Base-by-base conservation (phyloP, 2,329 filamentous ascomycete genomes). In the Xylaria polymorpha region DNA sequence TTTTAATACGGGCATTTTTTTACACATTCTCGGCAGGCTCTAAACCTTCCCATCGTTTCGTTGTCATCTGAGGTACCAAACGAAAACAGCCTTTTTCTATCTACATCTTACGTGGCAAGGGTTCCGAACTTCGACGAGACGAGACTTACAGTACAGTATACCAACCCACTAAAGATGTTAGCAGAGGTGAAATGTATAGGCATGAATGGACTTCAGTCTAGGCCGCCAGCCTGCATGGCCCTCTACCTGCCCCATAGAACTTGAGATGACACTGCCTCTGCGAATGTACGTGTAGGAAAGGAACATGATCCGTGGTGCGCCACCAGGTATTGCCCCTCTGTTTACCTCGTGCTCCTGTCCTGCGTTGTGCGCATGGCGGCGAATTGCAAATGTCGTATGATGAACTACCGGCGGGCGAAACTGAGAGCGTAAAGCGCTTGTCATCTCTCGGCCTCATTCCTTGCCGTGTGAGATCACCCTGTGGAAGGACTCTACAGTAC, bases 161-260 rank as follows among this genome's bases (percentile, higher is more conserved):
- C 15, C 51, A 9, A 48, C 55, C 58, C 22, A 41, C 41, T 56
- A 20, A 10, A 56, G 14, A 25, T 29, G 39, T 44, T 59, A 46
- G 25, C 43, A 53, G 46, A 37, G 57, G 51, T 41, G 48, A 64
- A 64, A 15, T 57, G 32, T 43, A 32, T 56, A 20, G 62, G 50
- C 48, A 66, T 68, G 32, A 61, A 65, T 57, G 50, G 61, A 61
- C 43, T 61, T 18, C 50, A 61, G 35, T 67, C 65, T 67, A 66
- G 64, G 60, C 66, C 57, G 53, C 57, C 50, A 53, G 61, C 37
- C 50, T 56, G 22, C 57, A 65, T 57, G 62, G 20, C 35, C 43
- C 35, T 51, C 22, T 55, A 37, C 32, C 51, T 39, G 53, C 32
- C 48, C 25, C 55, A 50, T 61, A 57, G n/a, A 46, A 37, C 43